Percentiles rank a stretch among this genome's conserved stretches.
phyloP scores from a whole-genome alignment of 2,329 filamentous ascomycete species.

The Nectriaceae sp. region DNA sequence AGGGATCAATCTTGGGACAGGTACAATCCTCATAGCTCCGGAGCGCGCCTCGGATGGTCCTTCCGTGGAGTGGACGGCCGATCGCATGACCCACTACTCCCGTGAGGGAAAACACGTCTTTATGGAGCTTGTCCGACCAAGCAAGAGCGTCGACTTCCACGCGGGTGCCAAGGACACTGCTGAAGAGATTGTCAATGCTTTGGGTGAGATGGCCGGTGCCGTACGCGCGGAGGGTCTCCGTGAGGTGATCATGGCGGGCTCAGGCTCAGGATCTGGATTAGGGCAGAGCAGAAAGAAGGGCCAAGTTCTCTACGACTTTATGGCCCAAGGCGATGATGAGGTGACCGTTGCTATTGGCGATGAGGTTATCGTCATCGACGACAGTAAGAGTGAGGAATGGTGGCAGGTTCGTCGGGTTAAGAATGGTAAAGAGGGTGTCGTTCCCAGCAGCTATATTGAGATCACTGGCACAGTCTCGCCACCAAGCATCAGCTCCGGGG shows the following conservation, averaged over 20 bases:
- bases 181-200: constrained; percentile 83
- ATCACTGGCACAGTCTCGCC: constrained; percentile 68
- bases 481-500: constrained; percentile 49
- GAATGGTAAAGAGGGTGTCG: constrained; percentile 92
- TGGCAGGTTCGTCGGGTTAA: constrained; percentile 92
- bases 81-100: constrained; percentile 96
- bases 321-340: constrained; percentile 94
- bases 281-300: constrained; percentile 72
- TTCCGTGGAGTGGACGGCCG: constrained; percentile 89
- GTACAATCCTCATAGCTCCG: constrained; percentile 86
- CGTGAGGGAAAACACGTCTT: constrained; percentile 98
- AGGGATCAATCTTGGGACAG: constrained; percentile 88
- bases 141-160: constrained; percentile 95
- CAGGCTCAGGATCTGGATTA: constrained; percentile 52
- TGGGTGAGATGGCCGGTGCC: constrained; percentile 88
- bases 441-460: constrained; percentile 95
- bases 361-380: constrained; percentile 87
- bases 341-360: constrained; percentile 89
- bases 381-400: constrained; percentile 94
- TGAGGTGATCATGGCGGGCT: constrained; percentile 82
- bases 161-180: constrained; percentile 97
- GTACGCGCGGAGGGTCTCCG: constrained; percentile 79
- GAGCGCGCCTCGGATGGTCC: constrained; percentile 82
- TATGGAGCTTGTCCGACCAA: constrained; percentile 86
- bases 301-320: constrained; percentile 89